A percentile compares a stretch with the other conserved stretches of the same genome.
phyloP scores from a whole-genome alignment of 208 protist species.

The Wallacemonas rigidus region DNA sequence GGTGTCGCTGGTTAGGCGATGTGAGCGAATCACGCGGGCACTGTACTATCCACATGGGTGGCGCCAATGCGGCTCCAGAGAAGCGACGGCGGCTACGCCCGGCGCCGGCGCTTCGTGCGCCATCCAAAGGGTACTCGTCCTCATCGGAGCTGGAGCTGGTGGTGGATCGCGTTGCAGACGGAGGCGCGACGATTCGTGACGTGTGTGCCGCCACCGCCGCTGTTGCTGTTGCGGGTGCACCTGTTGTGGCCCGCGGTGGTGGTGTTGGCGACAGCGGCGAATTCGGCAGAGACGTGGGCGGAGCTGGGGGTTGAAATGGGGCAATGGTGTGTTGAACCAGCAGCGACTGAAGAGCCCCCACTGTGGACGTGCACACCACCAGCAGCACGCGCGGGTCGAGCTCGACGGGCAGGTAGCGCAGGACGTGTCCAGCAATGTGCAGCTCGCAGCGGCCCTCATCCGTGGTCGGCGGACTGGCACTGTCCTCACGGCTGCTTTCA shows the following conservation, averaged over 20 bases:
- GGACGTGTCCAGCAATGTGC: constrained; percentile 8
- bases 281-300: too few species aligned
- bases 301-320: neutral
- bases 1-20: neutral
- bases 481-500: neutral
- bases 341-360: constrained; percentile 10
- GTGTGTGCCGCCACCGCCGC: neutral
- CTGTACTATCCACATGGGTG: neutral
- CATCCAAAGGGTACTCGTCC: too few species aligned
- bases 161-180: too few species aligned
- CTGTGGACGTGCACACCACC: constrained; percentile 5
- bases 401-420: constrained; percentile 15
- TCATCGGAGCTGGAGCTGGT: too few species aligned
- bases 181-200: too few species aligned
- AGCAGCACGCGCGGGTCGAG: constrained; percentile 13
- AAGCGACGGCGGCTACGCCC: too few species aligned
- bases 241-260: neutral
- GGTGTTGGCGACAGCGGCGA: neutral
- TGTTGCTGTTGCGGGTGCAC: neutral
- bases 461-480: neutral
- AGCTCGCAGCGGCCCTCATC: constrained; percentile 9
- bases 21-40: neutral
- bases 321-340: constrained; percentile 4
- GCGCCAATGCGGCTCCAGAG: neutral
- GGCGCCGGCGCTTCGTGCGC: too few species aligned